phyloP scores from a whole-genome alignment of 179 eudicot genomes.

The Monotropa hypopitys region DNA sequence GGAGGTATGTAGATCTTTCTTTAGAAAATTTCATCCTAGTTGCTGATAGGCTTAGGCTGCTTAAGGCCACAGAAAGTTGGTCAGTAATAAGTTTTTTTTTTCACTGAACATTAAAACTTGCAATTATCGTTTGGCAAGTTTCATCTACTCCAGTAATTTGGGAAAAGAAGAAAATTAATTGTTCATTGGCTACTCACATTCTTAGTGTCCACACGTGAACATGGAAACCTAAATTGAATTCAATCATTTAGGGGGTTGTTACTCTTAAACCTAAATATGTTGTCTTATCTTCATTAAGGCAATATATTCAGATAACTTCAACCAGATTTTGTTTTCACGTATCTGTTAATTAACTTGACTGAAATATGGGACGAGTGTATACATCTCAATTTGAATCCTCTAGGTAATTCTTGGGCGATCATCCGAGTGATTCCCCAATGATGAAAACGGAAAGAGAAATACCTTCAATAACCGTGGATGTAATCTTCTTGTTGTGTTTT shows the following conservation, averaged over 20 bases:
- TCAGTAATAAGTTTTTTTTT: neutral
- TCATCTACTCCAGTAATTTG: neutral
- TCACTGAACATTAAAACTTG: neutral
- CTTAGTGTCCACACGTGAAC: neutral
- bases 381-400: too few relatives aligned
- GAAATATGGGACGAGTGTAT: neutral
- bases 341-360: neutral
- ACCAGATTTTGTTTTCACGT: neutral
- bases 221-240: neutral
- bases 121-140: neutral
- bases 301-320: neutral
- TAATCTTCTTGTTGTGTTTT: too few relatives aligned
- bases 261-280: neutral
- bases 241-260: neutral
- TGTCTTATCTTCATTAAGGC: neutral
- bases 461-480: too few relatives aligned
- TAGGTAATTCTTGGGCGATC: too few relatives aligned
- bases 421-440: too few relatives aligned
- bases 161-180: neutral
- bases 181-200: neutral
- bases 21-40: neutral
- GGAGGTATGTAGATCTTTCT: slow-evolving; percentile 33
- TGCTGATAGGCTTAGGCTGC: slow-evolving; percentile 2
- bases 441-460: too few relatives aligned
- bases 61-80: neutral